Evolutionary conservation across 495 filamentous ascomycete genomes (phyloP).

Genomic region (Neurospora sp.): DNA sequence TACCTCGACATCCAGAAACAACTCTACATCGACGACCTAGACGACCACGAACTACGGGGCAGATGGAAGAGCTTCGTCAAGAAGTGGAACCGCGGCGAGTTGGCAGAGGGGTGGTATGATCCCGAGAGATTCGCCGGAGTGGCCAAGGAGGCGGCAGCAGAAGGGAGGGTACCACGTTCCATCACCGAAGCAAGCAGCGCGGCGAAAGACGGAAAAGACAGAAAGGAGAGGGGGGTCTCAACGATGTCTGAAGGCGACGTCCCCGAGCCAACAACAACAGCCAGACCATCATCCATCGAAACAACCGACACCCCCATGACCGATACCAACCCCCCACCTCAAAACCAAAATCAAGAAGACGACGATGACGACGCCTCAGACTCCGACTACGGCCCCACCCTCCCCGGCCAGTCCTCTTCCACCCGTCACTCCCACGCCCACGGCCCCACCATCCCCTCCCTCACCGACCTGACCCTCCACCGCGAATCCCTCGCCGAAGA

Average conservation of each 20-base stretch:
- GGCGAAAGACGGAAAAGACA: background rate
- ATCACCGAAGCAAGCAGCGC: background rate
- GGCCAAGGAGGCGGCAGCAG: background rate
- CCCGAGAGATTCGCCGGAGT: constrained; percentile 50
- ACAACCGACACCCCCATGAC: background rate
- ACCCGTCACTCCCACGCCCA: constrained; percentile 20
- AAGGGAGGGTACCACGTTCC: background rate
- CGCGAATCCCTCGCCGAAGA: constrained; percentile 42
- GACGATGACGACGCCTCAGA: constrained; percentile 43
- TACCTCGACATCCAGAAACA: constrained; percentile 90
- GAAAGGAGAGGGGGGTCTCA: background rate
- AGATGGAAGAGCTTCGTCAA: constrained; percentile 88
- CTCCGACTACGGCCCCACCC: constrained; percentile 59
- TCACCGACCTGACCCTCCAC: constrained; percentile 64
- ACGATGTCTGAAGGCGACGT: background rate
- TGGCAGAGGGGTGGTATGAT: constrained; percentile 92
- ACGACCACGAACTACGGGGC: constrained; percentile 61
- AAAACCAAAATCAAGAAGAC: constrained; percentile 27
- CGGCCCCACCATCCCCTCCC: constrained; percentile 66
- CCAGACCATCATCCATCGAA: background rate
- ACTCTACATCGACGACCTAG: constrained; percentile 50
- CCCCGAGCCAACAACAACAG: background rate
- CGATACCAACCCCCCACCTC: background rate
- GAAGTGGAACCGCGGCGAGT: constrained; percentile 92
- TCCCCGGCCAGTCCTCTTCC: constrained; percentile 33